Evolutionary conservation across 2,329 filamentous ascomycete genomes (phyloP).

Genomic region (Stachybotrys echinatus): DNA sequence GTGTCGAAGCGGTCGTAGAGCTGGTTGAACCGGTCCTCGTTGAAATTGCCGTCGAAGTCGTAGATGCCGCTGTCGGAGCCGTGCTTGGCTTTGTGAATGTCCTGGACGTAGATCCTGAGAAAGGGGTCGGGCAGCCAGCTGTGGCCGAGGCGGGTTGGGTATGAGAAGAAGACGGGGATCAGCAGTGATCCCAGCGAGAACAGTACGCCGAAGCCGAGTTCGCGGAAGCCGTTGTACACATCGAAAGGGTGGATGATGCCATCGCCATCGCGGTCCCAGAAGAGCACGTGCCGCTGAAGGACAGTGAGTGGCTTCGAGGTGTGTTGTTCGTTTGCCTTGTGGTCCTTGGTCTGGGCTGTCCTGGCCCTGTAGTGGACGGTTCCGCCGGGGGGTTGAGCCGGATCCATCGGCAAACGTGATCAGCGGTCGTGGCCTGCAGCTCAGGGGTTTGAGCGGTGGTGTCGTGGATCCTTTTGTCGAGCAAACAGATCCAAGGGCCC

Average conservation of each 20-base stretch:
- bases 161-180: conserved; percentile 39
- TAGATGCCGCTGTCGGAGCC: conserved; percentile 40
- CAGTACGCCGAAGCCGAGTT: conserved; percentile 31
- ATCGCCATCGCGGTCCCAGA: conserved; percentile 35
- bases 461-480: too few relatives aligned
- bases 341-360: background rate
- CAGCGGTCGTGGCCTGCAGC: background rate
- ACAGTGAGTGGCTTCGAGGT: conserved; percentile 10
- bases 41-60: conserved; percentile 41
- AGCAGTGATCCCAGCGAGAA: conserved; percentile 34
- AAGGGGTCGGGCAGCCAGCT: conserved; percentile 30
- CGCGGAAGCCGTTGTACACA: conserved; percentile 33
- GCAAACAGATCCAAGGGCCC: too few relatives aligned
- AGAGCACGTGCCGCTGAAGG: conserved; percentile 33
- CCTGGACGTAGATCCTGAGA: conserved; percentile 30
- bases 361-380: background rate
- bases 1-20: conserved; percentile 40
- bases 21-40: conserved; percentile 43
- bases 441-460: background rate
- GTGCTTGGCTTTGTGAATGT: conserved; percentile 39
- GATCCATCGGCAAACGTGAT: background rate
- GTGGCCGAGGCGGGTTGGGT: conserved; percentile 29
- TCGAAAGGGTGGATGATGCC: conserved; percentile 32
- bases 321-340: background rate
- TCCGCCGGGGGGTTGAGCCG: background rate